Evolutionary conservation across 805 yeast genomes (phyloP).

Genomic region (Candida multigemmis): DNA sequence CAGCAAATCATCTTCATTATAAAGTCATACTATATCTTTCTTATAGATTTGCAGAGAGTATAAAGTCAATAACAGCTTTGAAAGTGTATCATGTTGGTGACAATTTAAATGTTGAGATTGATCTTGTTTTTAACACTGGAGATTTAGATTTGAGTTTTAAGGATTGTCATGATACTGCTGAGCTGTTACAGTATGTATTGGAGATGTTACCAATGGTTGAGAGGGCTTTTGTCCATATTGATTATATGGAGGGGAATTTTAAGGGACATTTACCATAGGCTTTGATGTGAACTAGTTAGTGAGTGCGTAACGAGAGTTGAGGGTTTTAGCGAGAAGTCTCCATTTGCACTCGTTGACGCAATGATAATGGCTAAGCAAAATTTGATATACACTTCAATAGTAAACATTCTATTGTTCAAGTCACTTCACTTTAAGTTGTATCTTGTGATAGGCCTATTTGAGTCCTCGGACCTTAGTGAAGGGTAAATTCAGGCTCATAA

Average conservation of each 20-base stretch:
- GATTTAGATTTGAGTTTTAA: constrained; percentile 42
- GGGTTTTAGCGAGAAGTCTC: no score
- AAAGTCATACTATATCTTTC: constrained; percentile 62
- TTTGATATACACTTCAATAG: no score
- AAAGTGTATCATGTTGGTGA: constrained; percentile 78
- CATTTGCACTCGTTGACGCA: no score
- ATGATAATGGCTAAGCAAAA: no score
- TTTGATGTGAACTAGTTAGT: no score
- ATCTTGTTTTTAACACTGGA: constrained; percentile 41
- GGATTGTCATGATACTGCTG: constrained; percentile 76
- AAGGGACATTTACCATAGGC: constrained; percentile 34
- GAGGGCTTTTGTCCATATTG: constrained; percentile 75
- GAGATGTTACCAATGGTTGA: constrained; percentile 73
- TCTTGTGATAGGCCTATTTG: no score
- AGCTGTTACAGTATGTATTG: constrained; percentile 70
- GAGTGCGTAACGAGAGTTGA: no score
- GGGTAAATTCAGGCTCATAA: no score
- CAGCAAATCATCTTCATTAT: constrained; percentile 53
- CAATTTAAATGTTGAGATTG: constrained; percentile 67
- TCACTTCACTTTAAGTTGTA: no score
- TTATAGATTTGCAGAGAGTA: constrained; percentile 58
- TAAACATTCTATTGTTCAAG: no score
- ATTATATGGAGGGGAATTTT: constrained; percentile 42
- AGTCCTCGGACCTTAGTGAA: no score
- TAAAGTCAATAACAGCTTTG: constrained; percentile 53